Evolutionary conservation across 2,329 filamentous ascomycete genomes (phyloP), one percentile per base, ranked within the genome.

Genomic region (Pseudogymnoascus verrucosus): DNA sequence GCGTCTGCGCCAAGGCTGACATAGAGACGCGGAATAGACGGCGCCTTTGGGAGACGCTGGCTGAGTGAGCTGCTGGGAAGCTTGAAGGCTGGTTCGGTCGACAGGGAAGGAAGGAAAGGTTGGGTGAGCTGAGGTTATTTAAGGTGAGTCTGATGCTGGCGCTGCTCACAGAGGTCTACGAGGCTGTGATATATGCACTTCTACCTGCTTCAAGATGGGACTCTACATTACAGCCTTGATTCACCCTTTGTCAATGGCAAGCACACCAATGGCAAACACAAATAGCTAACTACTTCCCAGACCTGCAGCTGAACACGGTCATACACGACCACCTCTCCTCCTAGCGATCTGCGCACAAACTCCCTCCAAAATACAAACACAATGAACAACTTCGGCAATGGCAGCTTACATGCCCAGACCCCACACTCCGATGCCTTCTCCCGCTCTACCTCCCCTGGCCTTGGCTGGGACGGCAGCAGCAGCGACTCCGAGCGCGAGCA

Each of bases 381-480:
- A 21, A 61, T 39, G 59, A 57, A 34, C 28, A 62, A 60, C 61
- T 62, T 67, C 66, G 61, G 67, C 21, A 73, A 71, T 67, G 69
- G 70, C 39, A 40, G 37, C 64, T 69, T 40, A 34, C 28, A 36
- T 16, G 28, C 51, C 51, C 51, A 57, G 3, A 34, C 19, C 51
- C 28, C 51, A 28, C 51, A 34, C 28, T 57, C 51, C 73, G 85
- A 90, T 69, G 87, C 90, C 70, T 87, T 91, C 71, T 96, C 93
- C 60, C 86, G 92, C 73, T 90, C 91, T 40, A 95, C 92, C 47
- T 93, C 92, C 1, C 93, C 93, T 2, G 91, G 91, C 66, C 77
- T 82, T 69, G 83, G 82, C 68, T 83, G 80, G 70, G 59, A 61
- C 5, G 59, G 34, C 12, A 76, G 78, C 37, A 77, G 78, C 44